phyloP scores from a whole-genome alignment of 441 rosid genomes.

The Cnidoscolus chayamansa region DNA sequence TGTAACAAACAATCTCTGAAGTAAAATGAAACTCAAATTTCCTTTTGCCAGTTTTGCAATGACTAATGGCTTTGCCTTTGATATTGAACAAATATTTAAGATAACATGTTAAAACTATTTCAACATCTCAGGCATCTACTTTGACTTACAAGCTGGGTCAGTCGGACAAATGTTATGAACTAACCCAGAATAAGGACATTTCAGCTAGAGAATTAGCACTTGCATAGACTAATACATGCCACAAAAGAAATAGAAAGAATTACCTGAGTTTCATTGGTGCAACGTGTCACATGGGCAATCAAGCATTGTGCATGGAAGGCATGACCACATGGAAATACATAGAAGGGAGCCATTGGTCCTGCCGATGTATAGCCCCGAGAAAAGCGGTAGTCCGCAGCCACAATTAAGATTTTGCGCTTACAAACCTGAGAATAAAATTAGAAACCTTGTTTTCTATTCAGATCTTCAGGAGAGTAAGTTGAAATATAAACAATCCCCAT shows the following conservation, averaged over 20 bases:
- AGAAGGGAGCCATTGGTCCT: constrained; percentile 91
- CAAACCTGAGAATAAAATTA: constrained; percentile 57
- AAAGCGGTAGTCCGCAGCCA: constrained; percentile 63
- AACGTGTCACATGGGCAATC: constrained; percentile 86
- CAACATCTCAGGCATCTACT: not conserved
- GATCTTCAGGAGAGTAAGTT: not conserved
- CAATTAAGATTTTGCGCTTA: constrained; percentile 69
- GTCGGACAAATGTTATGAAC: not conserved
- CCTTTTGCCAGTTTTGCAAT: not conserved
- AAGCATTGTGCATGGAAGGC: constrained; percentile 89
- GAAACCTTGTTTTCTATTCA: not conserved
- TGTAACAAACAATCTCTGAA: not conserved
- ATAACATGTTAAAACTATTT: not conserved
- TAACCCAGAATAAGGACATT: not conserved
- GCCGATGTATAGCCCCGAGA: constrained; percentile 64
- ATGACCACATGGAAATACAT: constrained; percentile 94
- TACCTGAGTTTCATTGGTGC: constrained; percentile 73
- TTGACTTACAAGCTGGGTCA: not conserved
- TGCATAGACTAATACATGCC: not conserved
- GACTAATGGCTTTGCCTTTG: not conserved
- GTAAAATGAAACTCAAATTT: not conserved
- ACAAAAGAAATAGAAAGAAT: constrained; percentile 20
- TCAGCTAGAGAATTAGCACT: not conserved
- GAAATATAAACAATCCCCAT: not conserved
- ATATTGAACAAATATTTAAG: not conserved